A percentile compares a stretch with the other conserved stretches of the same genome.
Conservation (phyloP, 2,329 filamentous ascomycete species). For the Diaporthe aspalathi region DNA sequence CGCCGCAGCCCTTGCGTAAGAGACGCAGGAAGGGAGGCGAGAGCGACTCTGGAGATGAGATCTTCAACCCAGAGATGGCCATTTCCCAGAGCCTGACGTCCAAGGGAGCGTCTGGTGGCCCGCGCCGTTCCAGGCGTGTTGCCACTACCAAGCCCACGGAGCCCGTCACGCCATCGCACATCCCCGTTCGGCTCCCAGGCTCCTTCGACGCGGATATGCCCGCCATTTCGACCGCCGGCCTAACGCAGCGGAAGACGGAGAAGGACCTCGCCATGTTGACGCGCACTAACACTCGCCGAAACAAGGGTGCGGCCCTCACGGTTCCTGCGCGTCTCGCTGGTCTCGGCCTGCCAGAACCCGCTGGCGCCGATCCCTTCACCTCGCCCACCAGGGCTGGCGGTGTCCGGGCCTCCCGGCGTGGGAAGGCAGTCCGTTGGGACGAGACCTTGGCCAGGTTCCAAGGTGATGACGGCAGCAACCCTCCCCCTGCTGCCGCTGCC, state of each 20-base stretch:
- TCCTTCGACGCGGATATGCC: constrained; percentile 44
- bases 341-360: not conserved
- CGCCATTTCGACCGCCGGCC: constrained; percentile 36
- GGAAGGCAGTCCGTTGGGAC: constrained; percentile 50
- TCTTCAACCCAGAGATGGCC: constrained; percentile 45
- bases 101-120: not conserved
- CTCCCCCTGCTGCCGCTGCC: constrained; percentile 2
- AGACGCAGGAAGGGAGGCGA: constrained; percentile 46
- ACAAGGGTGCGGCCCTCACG: constrained; percentile 53
- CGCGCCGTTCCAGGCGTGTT: constrained; percentile 35
- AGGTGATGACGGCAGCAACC: constrained; percentile 37
- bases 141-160: constrained; percentile 43
- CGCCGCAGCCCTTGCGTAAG: constrained; percentile 46
- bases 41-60: constrained; percentile 40
- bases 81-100: constrained; percentile 35
- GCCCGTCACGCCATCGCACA: constrained; percentile 46
- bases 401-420: not conserved
- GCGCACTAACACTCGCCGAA: constrained; percentile 57
- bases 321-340: constrained; percentile 47
- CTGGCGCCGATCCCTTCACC: constrained; percentile 1
- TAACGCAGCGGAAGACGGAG: constrained; percentile 50
- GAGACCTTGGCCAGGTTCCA: constrained; percentile 48
- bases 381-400: not conserved
- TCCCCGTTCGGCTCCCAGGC: constrained; percentile 49
- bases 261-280: constrained; percentile 57